Base-by-base conservation (phyloP, 2,329 filamentous ascomycete genomes). In the Cercospora sojina region DNA sequence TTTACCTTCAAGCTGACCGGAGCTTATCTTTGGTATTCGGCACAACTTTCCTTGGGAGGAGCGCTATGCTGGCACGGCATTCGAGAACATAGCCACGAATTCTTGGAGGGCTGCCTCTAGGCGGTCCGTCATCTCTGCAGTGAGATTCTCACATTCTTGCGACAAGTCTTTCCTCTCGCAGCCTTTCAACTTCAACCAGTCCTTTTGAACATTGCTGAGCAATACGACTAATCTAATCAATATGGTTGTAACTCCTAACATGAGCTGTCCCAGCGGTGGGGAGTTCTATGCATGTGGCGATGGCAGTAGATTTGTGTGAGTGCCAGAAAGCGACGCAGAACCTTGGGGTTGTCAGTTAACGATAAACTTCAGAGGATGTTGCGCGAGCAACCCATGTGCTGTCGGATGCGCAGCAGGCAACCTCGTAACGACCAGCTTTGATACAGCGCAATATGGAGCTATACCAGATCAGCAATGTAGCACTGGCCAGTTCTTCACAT, bases 201-300 rank as follows among this genome's bases (percentile, higher is more conserved):
- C 56, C 41, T 38, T 38, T 18, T 16, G 18, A 59, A 18, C 18
- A 3, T 20, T 13, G 9, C 58, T 27, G 35, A 25, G 10, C 31
- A 16, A 10, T 20, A 10, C 43, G 32, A 51, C 20, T 51, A 51
- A 27, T 51, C 31, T 8, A 18, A n/a, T 18, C 18, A 32, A 25
- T 16, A 63, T 63, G 60, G 20, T 20, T 43, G 32, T 43, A 16
- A 64, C 58, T 20, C 64, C 64, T 10, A 66, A 64, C 20, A 68
- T 68, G 67, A 60, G 59, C 35, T 68, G 67, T 23, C 64, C 67
- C 12, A 25, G 31, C 23, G 67, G 67, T 5, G 67, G 64, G 31
- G 20, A 56, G 27, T 68, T 68, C 61, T 68, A 68, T 59, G 67
- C 67, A 57, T 68, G 67, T 51, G 64, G 64, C 20, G 64, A 64